A percentile compares a stretch with the other conserved stretches of the same genome.
Evolutionary conservation across 148 eudicot genomes (phyloP).

Genomic region (Camellia lanceoleosa): DNA sequence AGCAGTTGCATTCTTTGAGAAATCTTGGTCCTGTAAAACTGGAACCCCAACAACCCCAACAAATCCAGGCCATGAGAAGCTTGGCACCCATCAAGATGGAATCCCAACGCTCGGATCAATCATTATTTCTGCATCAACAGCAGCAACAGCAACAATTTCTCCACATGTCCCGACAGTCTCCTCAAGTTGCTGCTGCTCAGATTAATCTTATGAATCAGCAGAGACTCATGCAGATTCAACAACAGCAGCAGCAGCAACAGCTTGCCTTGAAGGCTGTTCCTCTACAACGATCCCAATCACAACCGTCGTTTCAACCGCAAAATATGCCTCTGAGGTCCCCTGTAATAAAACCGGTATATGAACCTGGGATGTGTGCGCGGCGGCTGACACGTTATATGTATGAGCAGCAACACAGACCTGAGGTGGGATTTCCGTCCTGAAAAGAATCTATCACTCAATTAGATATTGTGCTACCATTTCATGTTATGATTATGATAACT

Average conservation of each 20-base stretch:
- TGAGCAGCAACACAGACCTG: slow-evolving; percentile 93
- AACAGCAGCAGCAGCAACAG: slow-evolving; percentile 74
- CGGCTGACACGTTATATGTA: slow-evolving; percentile 94
- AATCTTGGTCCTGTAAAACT: slow-evolving; percentile 65
- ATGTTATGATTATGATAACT: not conserved
- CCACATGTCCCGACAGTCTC: slow-evolving; percentile 71
- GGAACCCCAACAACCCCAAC: slow-evolving; percentile 75
- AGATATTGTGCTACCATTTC: not conserved
- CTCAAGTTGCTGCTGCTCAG: slow-evolving; percentile 76
- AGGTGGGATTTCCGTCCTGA: slow-evolving; percentile 43
- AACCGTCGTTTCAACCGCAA: slow-evolving; percentile 62
- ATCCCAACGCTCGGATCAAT: slow-evolving; percentile 73
- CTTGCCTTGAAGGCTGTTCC: slow-evolving; percentile 72
- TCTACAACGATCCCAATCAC: slow-evolving; percentile 65
- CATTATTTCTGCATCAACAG: slow-evolving; percentile 71
- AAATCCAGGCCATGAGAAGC: slow-evolving; percentile 57
- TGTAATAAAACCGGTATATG: slow-evolving; percentile 66
- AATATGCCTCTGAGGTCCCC: slow-evolving; percentile 76
- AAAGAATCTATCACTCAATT: not conserved
- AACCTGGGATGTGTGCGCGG: slow-evolving; percentile 93
- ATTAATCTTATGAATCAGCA: slow-evolving; percentile 74
- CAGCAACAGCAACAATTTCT: slow-evolving; percentile 66
- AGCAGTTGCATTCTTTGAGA: slow-evolving; percentile 56
- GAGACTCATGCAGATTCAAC: slow-evolving; percentile 64
- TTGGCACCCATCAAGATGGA: slow-evolving; percentile 66